Base-by-base conservation (phyloP, 1,284 basidiomycete species). In the Rhodotorula sp. region DNA sequence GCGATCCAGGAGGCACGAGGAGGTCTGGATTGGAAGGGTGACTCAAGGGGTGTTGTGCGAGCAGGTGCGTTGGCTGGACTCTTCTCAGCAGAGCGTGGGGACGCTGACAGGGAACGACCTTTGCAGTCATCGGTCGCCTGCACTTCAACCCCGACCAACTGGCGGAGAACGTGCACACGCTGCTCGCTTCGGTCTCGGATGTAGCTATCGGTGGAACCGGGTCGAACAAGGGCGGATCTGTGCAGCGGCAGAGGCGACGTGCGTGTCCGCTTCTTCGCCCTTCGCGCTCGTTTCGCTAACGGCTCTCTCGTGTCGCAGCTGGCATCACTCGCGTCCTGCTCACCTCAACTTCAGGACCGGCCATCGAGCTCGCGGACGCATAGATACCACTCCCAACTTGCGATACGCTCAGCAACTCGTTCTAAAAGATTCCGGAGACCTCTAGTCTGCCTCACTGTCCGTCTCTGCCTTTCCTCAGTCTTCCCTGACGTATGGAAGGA, bases 11-110 rank as follows among this genome's bases (percentile, higher is more conserved):
- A 88, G 69, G 85, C 95, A 37, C 87, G 88, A 64, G 91, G 91
- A 18, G 89, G 88, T 18, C 87, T 89, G 66, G 93, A 97, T 79
- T 99, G 94, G 94, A 90, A 88, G 80, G 91, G 92, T 18, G 93
- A 98, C 82, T 89, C 90, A 78, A 81, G 85, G 44, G 94, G 94
- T 22, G 88, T 89, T 34, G 92, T 97, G 65, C 86, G 91, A 59
- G 86, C 89, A 53, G 71, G 71, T 69, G 56, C 44, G 72, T 30
- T 5, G 4, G 16, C 34, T 34, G n/a, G n/a, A n/a, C n/a, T 20
- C 30, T 51, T 50, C 7, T 28, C 28, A 56, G 18, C 26, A 26
- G 26, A 30, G 16, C 47, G 7, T 37, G 10, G 0, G 26, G 20
- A n/a, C 18, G 52, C 13, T 34, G n/a, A n/a, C 16, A 5, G 10